Evolutionary conservation across 129 eudicot species (phyloP).

Genomic region (Centaurea solstitialis): DNA sequence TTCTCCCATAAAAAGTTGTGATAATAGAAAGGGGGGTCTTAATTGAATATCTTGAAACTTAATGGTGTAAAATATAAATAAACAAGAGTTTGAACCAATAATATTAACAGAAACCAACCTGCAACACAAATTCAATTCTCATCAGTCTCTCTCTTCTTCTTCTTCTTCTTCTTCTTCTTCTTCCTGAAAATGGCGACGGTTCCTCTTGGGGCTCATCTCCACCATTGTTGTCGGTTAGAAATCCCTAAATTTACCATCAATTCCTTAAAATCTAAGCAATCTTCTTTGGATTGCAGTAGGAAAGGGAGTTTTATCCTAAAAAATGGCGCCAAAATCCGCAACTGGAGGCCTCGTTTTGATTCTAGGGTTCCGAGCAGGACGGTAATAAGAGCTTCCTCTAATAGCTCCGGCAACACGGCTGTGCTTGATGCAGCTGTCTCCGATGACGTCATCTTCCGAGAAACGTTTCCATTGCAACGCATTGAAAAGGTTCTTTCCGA

Average conservation of each 20-base stretch:
- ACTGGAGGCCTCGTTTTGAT: conserved; percentile 25
- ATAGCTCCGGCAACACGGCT: conserved; percentile 43
- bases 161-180: too few species aligned
- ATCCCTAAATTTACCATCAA: conserved; percentile 23
- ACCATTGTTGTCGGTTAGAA: conserved; percentile 35
- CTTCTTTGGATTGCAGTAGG: conserved; percentile 28
- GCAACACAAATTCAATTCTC: conserved; percentile 18
- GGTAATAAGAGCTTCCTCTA: conserved; percentile 33
- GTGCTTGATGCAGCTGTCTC: conserved; percentile 42
- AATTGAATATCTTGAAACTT: background rate
- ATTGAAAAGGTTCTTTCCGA: conserved; percentile 52
- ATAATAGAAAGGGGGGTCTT: too few species aligned
- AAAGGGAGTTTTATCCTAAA: conserved; percentile 11
- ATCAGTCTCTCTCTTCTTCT: background rate
- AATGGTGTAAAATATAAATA: conserved; percentile 13
- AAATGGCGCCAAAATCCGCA: conserved; percentile 39
- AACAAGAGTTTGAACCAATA: conserved; percentile 5
- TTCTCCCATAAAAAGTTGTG: background rate
- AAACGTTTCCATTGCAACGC: conserved; percentile 53
- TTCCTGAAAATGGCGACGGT: conserved; percentile 48
- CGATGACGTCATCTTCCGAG: conserved; percentile 41
- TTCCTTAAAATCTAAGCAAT: conserved; percentile 32
- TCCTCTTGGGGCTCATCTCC: conserved; percentile 47
- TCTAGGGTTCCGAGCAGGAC: conserved; percentile 14
- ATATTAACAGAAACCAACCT: conserved; percentile 27